Evolutionary conservation across 306 rosid genomes (phyloP), one percentile per base, ranked within the genome.

Genomic region (Gastrolobium bilobum): DNA sequence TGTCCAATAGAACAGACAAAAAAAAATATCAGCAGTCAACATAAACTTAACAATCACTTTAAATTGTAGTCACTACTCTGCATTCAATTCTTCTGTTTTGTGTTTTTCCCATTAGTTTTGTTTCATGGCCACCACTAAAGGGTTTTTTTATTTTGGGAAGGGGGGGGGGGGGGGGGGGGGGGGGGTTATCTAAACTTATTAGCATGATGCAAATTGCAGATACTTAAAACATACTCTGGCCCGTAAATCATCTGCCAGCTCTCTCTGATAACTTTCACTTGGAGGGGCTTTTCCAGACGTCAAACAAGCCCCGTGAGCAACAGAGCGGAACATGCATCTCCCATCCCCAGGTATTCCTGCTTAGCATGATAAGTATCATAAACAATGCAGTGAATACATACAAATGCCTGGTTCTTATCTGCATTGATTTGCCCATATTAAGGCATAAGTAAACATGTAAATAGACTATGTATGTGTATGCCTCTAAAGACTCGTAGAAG

Each of bases 321-420:
- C 92, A 14, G 99, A 91, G 57, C 97, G 90, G 81, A 95, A 95
- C 88, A 95, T 74, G 79, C 99, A 95, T 80, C 99, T 87, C 54
- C 99, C 99, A 77, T 92, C 99, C 60, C 99, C 99, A 7, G 98
- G 99, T 83, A 92, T 92, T 85, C 99, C 99, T 95, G 86, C 62
- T 62, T 57, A 74, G 78, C 40, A 79, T 20, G 5, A 37, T 71
- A 80, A 64, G 51, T 81, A 80, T 81, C 42, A 42, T 61, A 46
- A 75, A 50, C n/a, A 58, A 76, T 44, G 71, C 66, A 56, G 53
- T 46, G 11, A 62, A 56, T 47, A 14, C 10, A 62, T 31, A 29
- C 51, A 26, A 75, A 57, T 13, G 46, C 48, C 35, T 4, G 61
- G 53, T 72, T 64, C 15, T 43, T 35, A 69, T 64, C 43, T 35